Percentiles rank a stretch among this genome's conserved stretches.
These are phyloP conservation scores for Amylocarpus encephaloides DNA, from an alignment of 2,329 filamentous ascomycete genomes.

Conservation along the genomic window DNA sequence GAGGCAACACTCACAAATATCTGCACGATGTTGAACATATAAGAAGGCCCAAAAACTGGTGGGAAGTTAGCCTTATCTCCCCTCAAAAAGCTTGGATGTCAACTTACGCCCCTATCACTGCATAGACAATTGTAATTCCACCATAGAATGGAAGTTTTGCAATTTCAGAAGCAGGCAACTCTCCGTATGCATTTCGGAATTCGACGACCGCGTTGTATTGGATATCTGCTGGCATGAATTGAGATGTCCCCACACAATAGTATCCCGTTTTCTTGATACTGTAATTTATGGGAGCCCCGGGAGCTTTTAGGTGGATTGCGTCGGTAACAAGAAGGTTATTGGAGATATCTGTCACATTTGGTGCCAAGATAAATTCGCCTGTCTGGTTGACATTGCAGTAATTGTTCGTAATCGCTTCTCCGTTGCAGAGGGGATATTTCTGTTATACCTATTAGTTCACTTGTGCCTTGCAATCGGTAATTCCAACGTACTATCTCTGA, in stretches of 20 bases:
- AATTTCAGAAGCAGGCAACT: conserved; percentile 91
- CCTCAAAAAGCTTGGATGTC: background rate
- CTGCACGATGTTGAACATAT: conserved; percentile 87
- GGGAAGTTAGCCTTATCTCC: conserved; percentile 8
- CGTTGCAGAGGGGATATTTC: conserved; percentile 70
- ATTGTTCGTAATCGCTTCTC: conserved; percentile 58
- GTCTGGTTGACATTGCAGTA: conserved; percentile 72
- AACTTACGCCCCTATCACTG: conserved; percentile 66
- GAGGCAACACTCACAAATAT: conserved; percentile 60
- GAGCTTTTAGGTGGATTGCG: conserved; percentile 74
- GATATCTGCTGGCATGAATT: conserved; percentile 51
- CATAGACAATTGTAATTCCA: conserved; percentile 87
- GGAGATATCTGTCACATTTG: conserved; percentile 67
- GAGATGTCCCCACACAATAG: conserved; percentile 82
- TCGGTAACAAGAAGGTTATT: conserved; percentile 68
- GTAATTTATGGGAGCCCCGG: conserved; percentile 67
- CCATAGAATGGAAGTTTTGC: conserved; percentile 97
- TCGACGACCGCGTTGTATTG: conserved; percentile 78
- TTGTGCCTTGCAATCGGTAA: background rate
- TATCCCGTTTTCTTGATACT: conserved; percentile 85
- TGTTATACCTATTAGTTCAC: conserved; percentile 27
- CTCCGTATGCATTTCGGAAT: conserved; percentile 93
- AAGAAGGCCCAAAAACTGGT: conserved; percentile 82
- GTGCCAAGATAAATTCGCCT: conserved; percentile 75
- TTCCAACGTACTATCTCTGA: conserved; percentile 44